These are phyloP conservation scores for Emmonsia crescens DNA, from an alignment of 2,329 filamentous ascomycete species.

Conservation along the genomic window DNA sequence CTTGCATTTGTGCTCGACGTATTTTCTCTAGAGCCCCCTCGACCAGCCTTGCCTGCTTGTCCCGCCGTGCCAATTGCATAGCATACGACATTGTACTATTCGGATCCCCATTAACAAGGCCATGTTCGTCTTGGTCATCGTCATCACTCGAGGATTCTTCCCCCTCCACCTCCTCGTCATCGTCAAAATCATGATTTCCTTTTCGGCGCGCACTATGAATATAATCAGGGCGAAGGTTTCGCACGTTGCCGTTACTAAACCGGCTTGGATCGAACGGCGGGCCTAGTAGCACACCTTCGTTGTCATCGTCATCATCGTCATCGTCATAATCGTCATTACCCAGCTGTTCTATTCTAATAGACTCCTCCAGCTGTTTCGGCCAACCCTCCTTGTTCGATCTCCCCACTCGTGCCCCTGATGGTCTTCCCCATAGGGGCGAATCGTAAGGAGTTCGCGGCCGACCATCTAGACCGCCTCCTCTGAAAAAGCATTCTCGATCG, in stretches of 20 bases:
- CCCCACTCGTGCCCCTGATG: constrained; percentile 72
- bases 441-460: constrained; percentile 94
- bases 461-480: constrained; percentile 99
- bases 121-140: constrained; percentile 44
- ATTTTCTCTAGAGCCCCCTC: constrained; percentile 73
- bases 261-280: constrained; percentile 1
- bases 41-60: constrained; percentile 64
- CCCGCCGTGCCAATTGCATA: constrained; percentile 46
- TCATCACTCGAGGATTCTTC: constrained; percentile 33
- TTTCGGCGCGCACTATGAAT: constrained; percentile 3
- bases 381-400: constrained; percentile 46
- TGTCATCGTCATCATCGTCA: constrained; percentile 42
- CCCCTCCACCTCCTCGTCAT: constrained; percentile 30
- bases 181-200: constrained; percentile 31
- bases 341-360: constrained; percentile 54
- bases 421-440: constrained; percentile 98
- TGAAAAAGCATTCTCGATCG: constrained; percentile 99
- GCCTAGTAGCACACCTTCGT: constrained; percentile 16
- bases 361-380: constrained; percentile 42
- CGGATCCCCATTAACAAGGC: constrained; percentile 26
- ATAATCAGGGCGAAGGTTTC: background rate
- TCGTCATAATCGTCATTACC: constrained; percentile 41
- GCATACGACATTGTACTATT: constrained; percentile 35
- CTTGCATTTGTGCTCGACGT: constrained; percentile 62
- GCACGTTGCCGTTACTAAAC: background rate